These are phyloP conservation scores for Metarhizium robertsii DNA, from an alignment of 2,329 filamentous ascomycete species.

Conservation along the genomic window DNA sequence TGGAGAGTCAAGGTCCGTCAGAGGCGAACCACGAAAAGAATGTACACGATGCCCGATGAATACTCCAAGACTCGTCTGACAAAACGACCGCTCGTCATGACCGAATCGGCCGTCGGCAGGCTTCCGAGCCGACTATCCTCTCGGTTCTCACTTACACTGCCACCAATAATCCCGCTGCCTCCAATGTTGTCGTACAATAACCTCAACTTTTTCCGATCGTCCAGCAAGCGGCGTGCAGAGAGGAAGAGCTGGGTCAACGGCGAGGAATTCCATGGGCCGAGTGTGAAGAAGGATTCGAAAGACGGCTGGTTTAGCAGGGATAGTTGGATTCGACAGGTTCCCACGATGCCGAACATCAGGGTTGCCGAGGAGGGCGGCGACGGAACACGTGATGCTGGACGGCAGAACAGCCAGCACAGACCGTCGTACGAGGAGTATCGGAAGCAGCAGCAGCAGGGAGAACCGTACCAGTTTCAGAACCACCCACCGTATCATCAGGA, in stretches of 20 bases:
- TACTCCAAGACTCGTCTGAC: slow-evolving; percentile 19
- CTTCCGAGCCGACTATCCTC: slow-evolving; percentile 16
- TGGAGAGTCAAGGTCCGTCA: slow-evolving; percentile 22
- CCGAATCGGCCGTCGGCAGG: slow-evolving; percentile 5
- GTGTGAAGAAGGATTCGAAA: slow-evolving; percentile 19
- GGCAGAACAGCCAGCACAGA: slow-evolving; percentile 1
- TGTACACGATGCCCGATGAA: slow-evolving; percentile 20
- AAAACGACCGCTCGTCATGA: slow-evolving; percentile 19
- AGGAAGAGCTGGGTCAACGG: slow-evolving; percentile 24
- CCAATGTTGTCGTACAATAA: slow-evolving; percentile 23
- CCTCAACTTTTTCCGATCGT: slow-evolving; percentile 16
- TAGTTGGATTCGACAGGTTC: slow-evolving; percentile 23
- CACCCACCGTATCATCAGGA: neutral
- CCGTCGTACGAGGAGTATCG: slow-evolving; percentile 6
- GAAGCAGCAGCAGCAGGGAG: slow-evolving; percentile 1
- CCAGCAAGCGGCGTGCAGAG: slow-evolving; percentile 5
- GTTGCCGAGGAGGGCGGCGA: slow-evolving; percentile 14
- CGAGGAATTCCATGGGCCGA: slow-evolving; percentile 39
- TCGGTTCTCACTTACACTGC: slow-evolving; percentile 19
- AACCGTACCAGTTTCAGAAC: neutral
- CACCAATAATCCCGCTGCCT: slow-evolving; percentile 19
- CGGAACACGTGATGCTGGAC: neutral
- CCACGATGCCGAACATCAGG: slow-evolving; percentile 27
- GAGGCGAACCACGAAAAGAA: slow-evolving; percentile 12
- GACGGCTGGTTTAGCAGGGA: slow-evolving; percentile 20